Conservation (phyloP, 2,329 filamentous ascomycete genomes). For the Pseudodiploospora longispora region DNA sequence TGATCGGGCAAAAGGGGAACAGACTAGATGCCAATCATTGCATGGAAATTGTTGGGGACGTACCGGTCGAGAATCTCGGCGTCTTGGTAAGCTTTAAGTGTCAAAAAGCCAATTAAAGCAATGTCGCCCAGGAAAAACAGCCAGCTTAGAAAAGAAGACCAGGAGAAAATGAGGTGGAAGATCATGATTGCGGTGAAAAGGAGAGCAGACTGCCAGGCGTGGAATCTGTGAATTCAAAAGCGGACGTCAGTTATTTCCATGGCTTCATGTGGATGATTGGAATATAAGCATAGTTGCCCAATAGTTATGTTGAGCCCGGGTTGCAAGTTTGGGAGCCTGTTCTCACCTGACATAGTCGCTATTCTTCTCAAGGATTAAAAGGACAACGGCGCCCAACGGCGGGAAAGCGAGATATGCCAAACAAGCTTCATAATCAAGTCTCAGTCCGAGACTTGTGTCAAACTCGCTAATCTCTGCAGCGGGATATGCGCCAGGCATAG, state of each 20-base stretch:
- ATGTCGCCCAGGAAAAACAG: conserved; percentile 71
- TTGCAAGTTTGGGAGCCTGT: not conserved
- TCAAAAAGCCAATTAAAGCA: conserved; percentile 65
- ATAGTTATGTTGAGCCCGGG: not conserved
- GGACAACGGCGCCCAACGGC: conserved; percentile 73
- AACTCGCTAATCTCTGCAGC: conserved; percentile 64
- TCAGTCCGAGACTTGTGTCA: conserved; percentile 78
- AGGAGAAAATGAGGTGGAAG: conserved; percentile 77
- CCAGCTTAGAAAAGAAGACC: conserved; percentile 79
- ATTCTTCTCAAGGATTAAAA: conserved; percentile 83
- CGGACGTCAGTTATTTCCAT: too few species aligned
- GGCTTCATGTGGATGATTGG: too few species aligned
- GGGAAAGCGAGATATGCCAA: conserved; percentile 81
- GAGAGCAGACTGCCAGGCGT: conserved; percentile 89
- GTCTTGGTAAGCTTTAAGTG: conserved; percentile 74
- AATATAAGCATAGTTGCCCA: too few species aligned
- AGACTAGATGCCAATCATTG: not conserved
- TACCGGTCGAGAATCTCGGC: conserved; percentile 60
- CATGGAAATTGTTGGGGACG: conserved; percentile 8
- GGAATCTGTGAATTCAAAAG: conserved; percentile 53
- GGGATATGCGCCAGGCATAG: conserved; percentile 30
- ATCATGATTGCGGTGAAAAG: conserved; percentile 69
- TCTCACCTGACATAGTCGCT: conserved; percentile 89
- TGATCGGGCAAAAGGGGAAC: not conserved
- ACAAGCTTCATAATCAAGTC: conserved; percentile 84